Percentiles rank a stretch among this genome's conserved stretches.
Conservation (phyloP, 2,329 filamentous ascomycete species). For the Biscogniauxia sp. region DNA sequence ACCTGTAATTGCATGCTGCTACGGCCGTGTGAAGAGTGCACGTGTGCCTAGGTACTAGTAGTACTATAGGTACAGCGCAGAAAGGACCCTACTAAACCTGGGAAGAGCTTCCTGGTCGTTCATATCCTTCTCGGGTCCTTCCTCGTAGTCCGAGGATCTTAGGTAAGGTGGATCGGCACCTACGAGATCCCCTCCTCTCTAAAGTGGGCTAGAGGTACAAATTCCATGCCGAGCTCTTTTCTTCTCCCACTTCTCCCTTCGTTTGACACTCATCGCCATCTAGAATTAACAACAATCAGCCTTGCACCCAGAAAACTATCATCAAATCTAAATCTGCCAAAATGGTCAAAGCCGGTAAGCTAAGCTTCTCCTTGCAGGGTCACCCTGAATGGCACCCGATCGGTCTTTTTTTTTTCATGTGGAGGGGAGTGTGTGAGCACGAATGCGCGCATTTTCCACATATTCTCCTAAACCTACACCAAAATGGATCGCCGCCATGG, state of each 20-base stretch:
- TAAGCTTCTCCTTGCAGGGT: constrained; percentile 22
- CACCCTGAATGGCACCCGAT: constrained; percentile 14
- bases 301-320: constrained; percentile 6
- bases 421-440: constrained; percentile 41
- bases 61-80: background rate
- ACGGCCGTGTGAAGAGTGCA: background rate
- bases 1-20: background rate
- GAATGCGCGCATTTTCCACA: constrained; percentile 57
- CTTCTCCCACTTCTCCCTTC: constrained; percentile 4
- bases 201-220: constrained; percentile 12
- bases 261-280: constrained; percentile 10
- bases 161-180: background rate
- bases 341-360: constrained; percentile 84
- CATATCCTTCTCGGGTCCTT: background rate
- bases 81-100: too few species aligned
- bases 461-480: constrained; percentile 28
- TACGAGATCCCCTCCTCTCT: background rate
- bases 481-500: constrained; percentile 45
- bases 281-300: constrained; percentile 28
- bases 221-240: constrained; percentile 13
- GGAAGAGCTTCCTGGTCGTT: background rate
- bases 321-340: constrained; percentile 56
- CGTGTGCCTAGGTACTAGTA: too few species aligned
- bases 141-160: background rate
- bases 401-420: constrained; percentile 26